Evolutionary conservation across 345 rosid species (phyloP).

Genomic region (Salix arbutifolia): DNA sequence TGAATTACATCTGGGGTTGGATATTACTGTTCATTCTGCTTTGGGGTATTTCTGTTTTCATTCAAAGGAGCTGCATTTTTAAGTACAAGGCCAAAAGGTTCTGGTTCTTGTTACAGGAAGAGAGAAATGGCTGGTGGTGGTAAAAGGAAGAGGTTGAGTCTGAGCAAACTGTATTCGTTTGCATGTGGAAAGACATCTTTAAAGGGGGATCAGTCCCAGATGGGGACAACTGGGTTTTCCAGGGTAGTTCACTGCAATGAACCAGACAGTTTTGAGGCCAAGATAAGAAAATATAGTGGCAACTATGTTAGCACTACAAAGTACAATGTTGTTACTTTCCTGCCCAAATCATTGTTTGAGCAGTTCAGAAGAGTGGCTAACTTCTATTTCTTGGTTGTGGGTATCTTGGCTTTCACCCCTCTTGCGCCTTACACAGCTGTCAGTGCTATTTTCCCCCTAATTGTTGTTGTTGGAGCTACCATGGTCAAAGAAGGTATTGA

Average conservation of each 20-base stretch:
- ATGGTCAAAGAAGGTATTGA: constrained; percentile 90
- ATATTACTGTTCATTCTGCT: not conserved
- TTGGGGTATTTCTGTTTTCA: not conserved
- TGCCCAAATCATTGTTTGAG: constrained; percentile 92
- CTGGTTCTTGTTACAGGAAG: not conserved
- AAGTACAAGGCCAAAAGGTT: not conserved
- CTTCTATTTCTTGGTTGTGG: constrained; percentile 72
- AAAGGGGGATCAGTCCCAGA: constrained; percentile 64
- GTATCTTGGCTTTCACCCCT: constrained; percentile 63
- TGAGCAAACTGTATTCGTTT: constrained; percentile 75
- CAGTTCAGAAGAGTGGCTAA: constrained; percentile 96
- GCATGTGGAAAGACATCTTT: constrained; percentile 53
- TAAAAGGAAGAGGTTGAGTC: constrained; percentile 42
- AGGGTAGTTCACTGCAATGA: constrained; percentile 78
- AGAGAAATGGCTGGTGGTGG: constrained; percentile 55
- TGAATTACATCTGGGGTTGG: constrained; percentile 17
- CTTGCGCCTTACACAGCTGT: constrained; percentile 72
- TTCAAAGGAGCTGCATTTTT: not conserved
- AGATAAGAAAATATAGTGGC: constrained; percentile 37
- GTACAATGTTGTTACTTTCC: constrained; percentile 67
- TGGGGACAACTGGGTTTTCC: constrained; percentile 83
- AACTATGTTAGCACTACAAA: constrained; percentile 78
- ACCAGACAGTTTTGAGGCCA: constrained; percentile 60
- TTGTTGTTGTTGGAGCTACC: constrained; percentile 68
- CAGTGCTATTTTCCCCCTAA: constrained; percentile 67